Percentiles rank a stretch among this genome's conserved stretches.
phyloP scores from a whole-genome alignment of 805 yeast species.

The Candida schatavii region DNA sequence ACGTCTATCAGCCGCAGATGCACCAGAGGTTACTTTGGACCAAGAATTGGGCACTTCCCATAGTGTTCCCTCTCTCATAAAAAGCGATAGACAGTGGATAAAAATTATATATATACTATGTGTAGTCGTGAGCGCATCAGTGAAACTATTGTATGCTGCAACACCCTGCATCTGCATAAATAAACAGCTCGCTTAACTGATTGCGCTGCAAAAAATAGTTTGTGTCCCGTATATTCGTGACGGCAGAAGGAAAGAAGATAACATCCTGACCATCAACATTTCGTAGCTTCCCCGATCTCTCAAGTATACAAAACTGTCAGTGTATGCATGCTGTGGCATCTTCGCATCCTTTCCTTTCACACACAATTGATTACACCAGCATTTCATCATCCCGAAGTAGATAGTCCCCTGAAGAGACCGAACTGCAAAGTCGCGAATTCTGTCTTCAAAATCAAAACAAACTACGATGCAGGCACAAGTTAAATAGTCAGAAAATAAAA shows the following conservation, averaged over 20 bases:
- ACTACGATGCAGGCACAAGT: neutral
- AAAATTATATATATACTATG: no score
- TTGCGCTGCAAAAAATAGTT: no score
- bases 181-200: neutral
- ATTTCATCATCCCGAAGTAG: neutral
- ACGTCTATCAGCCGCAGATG: constrained; percentile 15
- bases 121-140: no score
- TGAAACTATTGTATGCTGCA: neutral
- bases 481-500: neutral
- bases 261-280: no score
- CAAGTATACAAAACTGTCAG: neutral
- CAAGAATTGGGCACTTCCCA: constrained; percentile 26
- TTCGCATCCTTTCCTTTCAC: neutral
- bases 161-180: neutral
- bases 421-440: neutral
- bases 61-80: constrained; percentile 6
- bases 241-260: no score
- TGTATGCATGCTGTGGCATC: neutral
- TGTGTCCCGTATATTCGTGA: no score
- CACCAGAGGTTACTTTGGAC: constrained; percentile 30
- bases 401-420: no score
- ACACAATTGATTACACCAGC: neutral
- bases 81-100: no score
- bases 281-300: neutral
- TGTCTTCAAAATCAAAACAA: neutral